Conservation (phyloP, 1,284 basidiomycete genomes). For the Crucibulum cyathiforme region DNA sequence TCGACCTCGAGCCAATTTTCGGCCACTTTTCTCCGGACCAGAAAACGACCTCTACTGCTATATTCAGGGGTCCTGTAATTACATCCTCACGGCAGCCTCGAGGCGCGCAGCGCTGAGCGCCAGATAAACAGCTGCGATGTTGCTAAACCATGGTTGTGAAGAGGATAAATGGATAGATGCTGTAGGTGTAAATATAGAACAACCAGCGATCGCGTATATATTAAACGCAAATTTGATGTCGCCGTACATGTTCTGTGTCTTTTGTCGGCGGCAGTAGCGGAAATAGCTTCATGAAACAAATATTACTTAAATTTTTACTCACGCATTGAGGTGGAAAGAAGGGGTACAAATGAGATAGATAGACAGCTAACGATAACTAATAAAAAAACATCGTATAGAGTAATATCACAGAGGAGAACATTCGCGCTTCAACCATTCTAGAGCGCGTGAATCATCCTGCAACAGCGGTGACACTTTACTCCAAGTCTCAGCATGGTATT, state of each 20-base stretch:
- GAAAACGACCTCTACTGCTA: neutral
- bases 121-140: no score
- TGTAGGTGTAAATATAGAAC: no score
- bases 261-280: no score
- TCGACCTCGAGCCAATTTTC: neutral
- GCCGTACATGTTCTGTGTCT: no score
- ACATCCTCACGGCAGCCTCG: no score
- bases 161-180: no score
- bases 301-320: neutral
- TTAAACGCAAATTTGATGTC: no score
- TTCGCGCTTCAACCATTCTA: slow-evolving; percentile 82
- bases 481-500: slow-evolving; percentile 82
- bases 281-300: no score
- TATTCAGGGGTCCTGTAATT: neutral
- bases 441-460: slow-evolving; percentile 70
- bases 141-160: no score
- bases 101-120: no score
- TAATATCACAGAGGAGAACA: slow-evolving; percentile 52
- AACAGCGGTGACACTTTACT: slow-evolving; percentile 82
- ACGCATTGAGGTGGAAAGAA: neutral
- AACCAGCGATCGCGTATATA: no score
- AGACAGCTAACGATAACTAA: neutral
- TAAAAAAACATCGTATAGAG: neutral
- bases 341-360: neutral
- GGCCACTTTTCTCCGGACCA: neutral